A percentile compares a stretch with the other conserved stretches of the same genome.
Conservation (phyloP, 2,329 filamentous ascomycete species). For the Aspergillus fumigatus region DNA sequence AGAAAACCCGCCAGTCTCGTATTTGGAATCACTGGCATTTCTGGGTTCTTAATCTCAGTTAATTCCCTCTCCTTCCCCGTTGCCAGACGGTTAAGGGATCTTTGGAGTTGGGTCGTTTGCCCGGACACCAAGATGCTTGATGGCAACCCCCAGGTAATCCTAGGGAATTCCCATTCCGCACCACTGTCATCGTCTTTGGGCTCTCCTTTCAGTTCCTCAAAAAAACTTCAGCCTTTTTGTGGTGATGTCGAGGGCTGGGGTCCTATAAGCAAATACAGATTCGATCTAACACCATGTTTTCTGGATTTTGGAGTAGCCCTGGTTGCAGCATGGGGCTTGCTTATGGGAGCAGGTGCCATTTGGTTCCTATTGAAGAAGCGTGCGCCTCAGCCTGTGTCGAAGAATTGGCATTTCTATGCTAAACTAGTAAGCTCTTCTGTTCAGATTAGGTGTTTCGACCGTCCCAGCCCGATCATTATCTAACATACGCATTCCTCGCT, state of each 20-base stretch:
- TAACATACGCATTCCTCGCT: not conserved
- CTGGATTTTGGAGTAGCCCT: conserved; percentile 82
- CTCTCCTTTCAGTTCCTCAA: conserved; percentile 22
- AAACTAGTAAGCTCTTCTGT: conserved; percentile 65
- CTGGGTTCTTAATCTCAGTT: not conserved
- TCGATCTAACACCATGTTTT: conserved; percentile 96
- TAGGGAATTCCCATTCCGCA: conserved; percentile 27
- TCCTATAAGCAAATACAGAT: conserved; percentile 77
- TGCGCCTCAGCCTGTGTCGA: conserved; percentile 62
- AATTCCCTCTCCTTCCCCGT: not conserved
- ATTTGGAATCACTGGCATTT: not conserved
- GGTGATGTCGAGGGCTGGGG: conserved; percentile 93
- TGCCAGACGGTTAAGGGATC: conserved; percentile 17
- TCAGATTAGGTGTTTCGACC: not conserved
- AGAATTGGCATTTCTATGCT: conserved; percentile 87
- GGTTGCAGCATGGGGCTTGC: conserved; percentile 72
- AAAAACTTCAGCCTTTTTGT: conserved; percentile 65
- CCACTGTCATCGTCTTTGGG: conserved; percentile 20
- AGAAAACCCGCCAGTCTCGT: not conserved
- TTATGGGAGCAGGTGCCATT: conserved; percentile 71
- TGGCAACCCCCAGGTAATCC: conserved; percentile 31
- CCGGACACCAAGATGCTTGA: conserved; percentile 31
- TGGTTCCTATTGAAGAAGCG: conserved; percentile 74
- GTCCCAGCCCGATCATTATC: not conserved
- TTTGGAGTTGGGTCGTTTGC: conserved; percentile 18